Evolutionary conservation across 2,329 filamentous ascomycete species (phyloP).

Genomic region (Aspergillus thermomutatus): DNA sequence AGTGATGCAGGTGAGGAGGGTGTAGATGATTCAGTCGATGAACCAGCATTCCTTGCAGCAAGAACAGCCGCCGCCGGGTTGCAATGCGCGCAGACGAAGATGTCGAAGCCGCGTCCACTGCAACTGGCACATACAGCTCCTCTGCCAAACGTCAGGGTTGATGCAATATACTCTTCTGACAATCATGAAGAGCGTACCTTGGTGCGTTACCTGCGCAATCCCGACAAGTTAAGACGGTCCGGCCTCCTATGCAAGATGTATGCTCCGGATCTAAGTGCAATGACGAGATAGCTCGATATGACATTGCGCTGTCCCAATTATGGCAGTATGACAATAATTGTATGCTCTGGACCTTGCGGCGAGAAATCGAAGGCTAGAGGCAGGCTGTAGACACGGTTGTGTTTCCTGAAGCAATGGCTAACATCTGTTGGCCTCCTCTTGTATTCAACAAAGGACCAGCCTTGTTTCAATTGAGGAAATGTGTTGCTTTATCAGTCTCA

Average conservation of each 20-base stretch:
- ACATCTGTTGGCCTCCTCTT: background rate
- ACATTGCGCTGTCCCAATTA: background rate
- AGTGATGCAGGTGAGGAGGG: constrained; percentile 21
- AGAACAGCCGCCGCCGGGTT: constrained; percentile 23
- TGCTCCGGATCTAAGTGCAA: constrained; percentile 30
- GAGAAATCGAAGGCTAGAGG: background rate
- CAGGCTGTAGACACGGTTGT: background rate
- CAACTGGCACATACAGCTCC: constrained; percentile 25
- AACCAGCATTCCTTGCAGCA: constrained; percentile 1
- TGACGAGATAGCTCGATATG: constrained; percentile 1
- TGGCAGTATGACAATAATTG: background rate
- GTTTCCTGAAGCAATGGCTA: background rate
- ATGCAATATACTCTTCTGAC: background rate
- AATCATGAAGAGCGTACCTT: constrained; percentile 22
- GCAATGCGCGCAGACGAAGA: constrained; percentile 30
- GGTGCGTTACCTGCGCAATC: constrained; percentile 37
- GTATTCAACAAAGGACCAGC: background rate
- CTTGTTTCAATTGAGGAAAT: background rate
- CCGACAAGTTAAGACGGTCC: constrained; percentile 32
- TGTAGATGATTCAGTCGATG: constrained; percentile 13
- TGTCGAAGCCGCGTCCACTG: constrained; percentile 29
- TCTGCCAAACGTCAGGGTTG: constrained; percentile 11
- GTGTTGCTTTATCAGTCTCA: background rate
- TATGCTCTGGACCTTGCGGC: background rate
- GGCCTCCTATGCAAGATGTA: constrained; percentile 32